These are phyloP conservation scores for Aspergillus kassunensis DNA, from an alignment of 495 filamentous ascomycete species.

Conservation along the genomic window DNA sequence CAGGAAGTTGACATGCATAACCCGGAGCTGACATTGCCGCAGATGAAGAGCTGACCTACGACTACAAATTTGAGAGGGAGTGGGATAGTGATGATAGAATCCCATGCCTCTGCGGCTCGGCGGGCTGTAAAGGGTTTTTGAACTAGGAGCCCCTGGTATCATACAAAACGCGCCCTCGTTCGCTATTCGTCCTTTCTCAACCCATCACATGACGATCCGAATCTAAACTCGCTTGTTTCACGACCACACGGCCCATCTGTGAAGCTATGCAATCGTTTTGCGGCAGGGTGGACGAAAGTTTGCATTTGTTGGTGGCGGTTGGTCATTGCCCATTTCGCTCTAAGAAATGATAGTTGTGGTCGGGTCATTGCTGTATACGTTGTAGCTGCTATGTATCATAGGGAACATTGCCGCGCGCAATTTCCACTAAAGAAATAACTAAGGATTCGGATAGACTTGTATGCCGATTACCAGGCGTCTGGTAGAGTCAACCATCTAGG, in stretches of 20 bases:
- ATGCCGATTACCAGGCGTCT: neutral
- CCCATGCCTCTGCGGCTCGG: conserved; percentile 92
- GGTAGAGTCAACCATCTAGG: neutral
- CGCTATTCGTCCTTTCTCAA: neutral
- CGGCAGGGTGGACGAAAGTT: neutral
- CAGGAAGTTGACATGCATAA: neutral
- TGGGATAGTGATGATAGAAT: conserved; percentile 92
- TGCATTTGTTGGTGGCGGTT: conserved; percentile 1
- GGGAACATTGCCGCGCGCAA: neutral
- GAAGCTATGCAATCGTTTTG: conserved; percentile 4
- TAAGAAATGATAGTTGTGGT: neutral
- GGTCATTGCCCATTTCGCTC: too few relatives aligned
- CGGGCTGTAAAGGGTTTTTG: conserved; percentile 96
- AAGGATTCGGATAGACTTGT: conserved; percentile 7
- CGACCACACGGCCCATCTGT: neutral
- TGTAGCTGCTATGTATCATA: conserved; percentile 17
- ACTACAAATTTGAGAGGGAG: conserved; percentile 99
- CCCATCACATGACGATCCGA: too few relatives aligned
- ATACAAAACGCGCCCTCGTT: neutral
- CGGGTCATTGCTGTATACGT: conserved; percentile 11
- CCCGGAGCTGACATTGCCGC: conserved; percentile 28
- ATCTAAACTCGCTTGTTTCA: conserved; percentile 2
- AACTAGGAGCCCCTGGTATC: conserved; percentile 56
- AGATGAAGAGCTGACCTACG: conserved; percentile 99
- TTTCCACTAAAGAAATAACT: conserved; percentile 1